Evolutionary conservation across 1,284 basidiomycete genomes (phyloP), one percentile per base, ranked within the genome.

Genomic region (Malassezia cuniculi): DNA sequence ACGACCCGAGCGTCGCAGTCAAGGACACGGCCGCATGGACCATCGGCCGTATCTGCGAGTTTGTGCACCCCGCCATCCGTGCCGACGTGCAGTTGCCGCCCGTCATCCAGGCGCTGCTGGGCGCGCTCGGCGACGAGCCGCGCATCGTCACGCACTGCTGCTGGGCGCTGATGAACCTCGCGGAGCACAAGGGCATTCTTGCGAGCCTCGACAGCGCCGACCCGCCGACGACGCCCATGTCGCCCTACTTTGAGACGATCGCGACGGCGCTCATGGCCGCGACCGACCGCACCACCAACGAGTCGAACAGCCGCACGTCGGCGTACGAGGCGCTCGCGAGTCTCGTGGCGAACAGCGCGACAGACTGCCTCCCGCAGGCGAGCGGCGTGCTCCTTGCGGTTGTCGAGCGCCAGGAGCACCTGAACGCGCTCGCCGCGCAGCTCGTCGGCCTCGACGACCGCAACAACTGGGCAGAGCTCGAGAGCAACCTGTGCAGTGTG

Each of bases 21-120:
- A 86, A 89, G 69, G 93, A 97, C 68, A 93, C 87, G 1, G 86
- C 85, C 14, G 89, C 93, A 1, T 99, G 93, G 90, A 95, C 93
- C 1, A 75, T 99, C 5, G 89, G 87, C 28, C 76, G 87, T 31
- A 93, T 99, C 55, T 90, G 86, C 60, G 90, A 97, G 66, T 72
- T 86, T 50, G 74, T 94, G 56, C 79, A 90, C 59, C 71, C 76
- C 32, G 79, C 80, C 15, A 89, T 99, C 71, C 82, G 89, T 64
- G 79, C 82, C 6, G 85, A 90, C 55, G 77, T 82, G 11, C 86
- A 95, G 66, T 74, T 95, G 10, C 81, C 84, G 48, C 76, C 79
- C 12, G 73, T 97, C 34, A 74, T 97, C 37, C 76, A 79, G 18
- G 85, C 84, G 4, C 76, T 95, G 34, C 83, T 94, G 11, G 72